Evolutionary conservation across 164 flowering plant genomes (phyloP), one percentile per base, ranked within the genome.

Genomic region (Cinnamomum micranthum): DNA sequence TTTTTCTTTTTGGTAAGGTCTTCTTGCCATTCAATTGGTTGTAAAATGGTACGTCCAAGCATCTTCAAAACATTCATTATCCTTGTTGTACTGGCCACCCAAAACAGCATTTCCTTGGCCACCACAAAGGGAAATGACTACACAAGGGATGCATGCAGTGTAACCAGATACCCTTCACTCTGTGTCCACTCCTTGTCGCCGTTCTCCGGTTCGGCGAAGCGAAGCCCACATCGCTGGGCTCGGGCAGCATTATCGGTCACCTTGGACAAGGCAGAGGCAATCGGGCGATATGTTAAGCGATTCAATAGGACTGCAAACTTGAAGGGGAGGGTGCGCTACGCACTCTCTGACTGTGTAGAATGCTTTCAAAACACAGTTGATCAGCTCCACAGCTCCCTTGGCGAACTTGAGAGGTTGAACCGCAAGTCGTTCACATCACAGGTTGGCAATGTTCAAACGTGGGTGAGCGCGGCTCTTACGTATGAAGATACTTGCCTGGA

Each of bases 221-320:
- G 65, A 14, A 87, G 82, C 73, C 87, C 90, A 0, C 81, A 78
- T 14, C 78, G 17, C 47, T 91, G 97, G 96, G 99, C 97, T 1
- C 78, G 97, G 4, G 97, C 91, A 0, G 92, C 91, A 3, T 91
- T 95, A 2, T 85, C 94, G 0, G 94, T 95, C 35, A 82, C 97
- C 0, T 58, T 89, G 2, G 58, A 69, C 0, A 91, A 89, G 73
- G 82, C 87, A 1, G 88, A 90, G 77, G 73, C 22, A 0, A 82
- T 79, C 1, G 62, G 78, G 6, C 24, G 6, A 22, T 84, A 70
- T 82, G 47, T 91, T 33, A 28, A 28, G 1, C 63, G 63, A 10
- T 6, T 83, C 78, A 87, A 70, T 60, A 69, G 23, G 10, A 9
- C 14, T 0, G 62, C 72, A 20, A 1, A 13, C 1, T 15, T 79